Conservation (phyloP, 805 yeast genomes). For the Schwanniomyces sp. region DNA sequence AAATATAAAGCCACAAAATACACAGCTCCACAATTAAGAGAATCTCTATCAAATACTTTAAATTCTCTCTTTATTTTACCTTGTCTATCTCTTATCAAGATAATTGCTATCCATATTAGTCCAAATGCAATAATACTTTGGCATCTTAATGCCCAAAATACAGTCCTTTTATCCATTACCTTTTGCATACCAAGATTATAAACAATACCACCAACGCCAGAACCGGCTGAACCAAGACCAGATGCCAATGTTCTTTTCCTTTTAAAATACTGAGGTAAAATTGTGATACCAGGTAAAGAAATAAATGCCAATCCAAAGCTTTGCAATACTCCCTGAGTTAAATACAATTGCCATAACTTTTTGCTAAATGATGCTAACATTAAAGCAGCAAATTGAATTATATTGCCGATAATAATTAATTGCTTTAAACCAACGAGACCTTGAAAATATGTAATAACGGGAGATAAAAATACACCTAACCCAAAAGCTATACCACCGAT, state of each 20-base stretch:
- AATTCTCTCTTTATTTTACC: constrained; percentile 22
- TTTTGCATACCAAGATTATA: constrained; percentile 51
- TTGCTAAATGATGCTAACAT: constrained; percentile 61
- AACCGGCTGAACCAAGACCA: constrained; percentile 50
- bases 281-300: constrained; percentile 56
- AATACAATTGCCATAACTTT: constrained; percentile 61
- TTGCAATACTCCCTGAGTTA: constrained; percentile 66
- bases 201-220: constrained; percentile 53
- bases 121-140: constrained; percentile 42
- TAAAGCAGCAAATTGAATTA: constrained; percentile 52
- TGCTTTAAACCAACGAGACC: constrained; percentile 44
- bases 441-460: constrained; percentile 45
- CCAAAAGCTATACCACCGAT: constrained; percentile 71
- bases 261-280: constrained; percentile 71
- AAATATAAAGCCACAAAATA: constrained; percentile 43
- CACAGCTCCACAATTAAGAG: constrained; percentile 40
- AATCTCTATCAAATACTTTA: constrained; percentile 38
- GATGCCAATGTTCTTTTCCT: constrained; percentile 58
- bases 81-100: constrained; percentile 15
- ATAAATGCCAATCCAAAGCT: constrained; percentile 60
- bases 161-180: constrained; percentile 34
- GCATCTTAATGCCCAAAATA: constrained; percentile 51
- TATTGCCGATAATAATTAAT: constrained; percentile 47
- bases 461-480: constrained; percentile 51
- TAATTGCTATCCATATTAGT: constrained; percentile 20